Evolutionary conservation across 140 eudicot genomes (phyloP), one percentile per base, ranked within the genome.

Genomic region (Cichorium intybus): DNA sequence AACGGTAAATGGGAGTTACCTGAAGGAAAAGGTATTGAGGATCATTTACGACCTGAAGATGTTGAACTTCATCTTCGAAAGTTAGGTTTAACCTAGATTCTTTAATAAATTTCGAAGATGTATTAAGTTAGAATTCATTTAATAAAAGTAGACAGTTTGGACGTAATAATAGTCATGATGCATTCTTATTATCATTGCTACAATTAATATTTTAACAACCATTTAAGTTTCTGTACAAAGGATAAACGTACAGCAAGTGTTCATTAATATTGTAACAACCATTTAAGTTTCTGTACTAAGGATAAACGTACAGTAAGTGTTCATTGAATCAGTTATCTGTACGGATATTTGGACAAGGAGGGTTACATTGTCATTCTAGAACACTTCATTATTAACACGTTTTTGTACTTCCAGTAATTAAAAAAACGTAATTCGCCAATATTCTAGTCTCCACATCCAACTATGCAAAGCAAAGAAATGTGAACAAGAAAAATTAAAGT

Each of bases 1-100:
- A 55, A 49, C 0, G 82, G 85, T 4, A 63, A 45, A 57, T 82
- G 88, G 88, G 66, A 66, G 31, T 47, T 69, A 53, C 67, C 82
- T 2, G 56, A 61, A 50, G 66, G 68, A 17, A 62, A 56, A 4
- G 35, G 69, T 9, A 66, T 66, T 15, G 77, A 75, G 41, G 79
- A 71, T 67, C 81, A 34, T 39, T 10, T 74, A 27, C 54, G 63
- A 49, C 82, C 53, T 5, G 77, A 78, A 10, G 65, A 68, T 8
- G 69, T 75, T 22, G 68, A 71, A 23, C 60, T 5, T 67, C 81
- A 82, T 64, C 84, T 82, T 45, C 64, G 69, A 35, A 75, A 67
- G 35, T 63, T 75, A 10, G 77, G 81, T 17, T 51, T 77, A 27
- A 21, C 27, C 8, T 75, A 66, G 62, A 53, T 23, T 54, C 5